Evolutionary conservation across 805 yeast species (phyloP).

Genomic region (Dipodascus geniculatus): DNA sequence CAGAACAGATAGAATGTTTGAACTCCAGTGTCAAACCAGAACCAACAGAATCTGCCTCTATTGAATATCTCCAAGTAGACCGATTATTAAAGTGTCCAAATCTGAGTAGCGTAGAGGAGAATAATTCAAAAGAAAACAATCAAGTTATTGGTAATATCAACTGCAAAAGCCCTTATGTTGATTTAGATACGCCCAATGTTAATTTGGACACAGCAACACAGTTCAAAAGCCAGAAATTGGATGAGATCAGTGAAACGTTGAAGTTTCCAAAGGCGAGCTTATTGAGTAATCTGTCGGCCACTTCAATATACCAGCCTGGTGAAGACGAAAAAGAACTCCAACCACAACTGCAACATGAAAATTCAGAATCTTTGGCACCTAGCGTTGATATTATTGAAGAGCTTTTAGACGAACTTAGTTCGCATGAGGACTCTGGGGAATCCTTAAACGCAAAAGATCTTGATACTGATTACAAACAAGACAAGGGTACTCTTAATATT

Average conservation of each 20-base stretch:
- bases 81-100: background rate
- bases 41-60: background rate
- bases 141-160: no score
- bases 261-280: background rate
- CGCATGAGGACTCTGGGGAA: background rate
- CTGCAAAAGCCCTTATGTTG: no score
- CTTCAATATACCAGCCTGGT: no score
- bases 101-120: background rate
- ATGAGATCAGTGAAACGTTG: background rate
- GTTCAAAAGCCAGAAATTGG: background rate
- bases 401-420: background rate
- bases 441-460: background rate
- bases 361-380: background rate
- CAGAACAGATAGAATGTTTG: background rate
- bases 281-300: no score
- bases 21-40: background rate
- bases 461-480: background rate
- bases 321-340: no score
- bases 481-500: no score
- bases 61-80: background rate
- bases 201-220: background rate
- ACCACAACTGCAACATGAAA: no score
- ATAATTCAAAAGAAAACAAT: background rate
- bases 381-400: background rate
- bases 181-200: background rate